Conservation (phyloP, 371 early-diverging fungal species). For the Polyrhizophydium stewartii region DNA sequence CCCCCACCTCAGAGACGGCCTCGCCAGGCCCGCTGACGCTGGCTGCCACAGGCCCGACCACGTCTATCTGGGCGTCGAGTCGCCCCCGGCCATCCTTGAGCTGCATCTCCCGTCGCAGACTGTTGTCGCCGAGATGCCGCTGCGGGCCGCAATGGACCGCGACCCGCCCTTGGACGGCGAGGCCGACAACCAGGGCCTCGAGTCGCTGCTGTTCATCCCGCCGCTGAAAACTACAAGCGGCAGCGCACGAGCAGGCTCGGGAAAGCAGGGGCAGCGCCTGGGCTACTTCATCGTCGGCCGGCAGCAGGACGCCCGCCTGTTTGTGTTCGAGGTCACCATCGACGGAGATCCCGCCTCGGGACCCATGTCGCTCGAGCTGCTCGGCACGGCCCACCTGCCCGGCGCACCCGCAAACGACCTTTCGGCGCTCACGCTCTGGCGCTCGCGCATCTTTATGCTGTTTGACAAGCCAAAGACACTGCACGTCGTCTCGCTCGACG, state of each 20-base stretch:
- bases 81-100: slow-evolving; percentile 16
- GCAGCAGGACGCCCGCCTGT: slow-evolving; percentile 20
- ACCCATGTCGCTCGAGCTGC: neutral
- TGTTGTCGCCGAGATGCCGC: too few relatives aligned
- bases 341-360: neutral
- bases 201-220: slow-evolving; percentile 13
- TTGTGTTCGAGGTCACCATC: slow-evolving; percentile 10
- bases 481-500: neutral
- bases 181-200: slow-evolving; percentile 10
- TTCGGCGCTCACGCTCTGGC: slow-evolving; percentile 13
- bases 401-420: slow-evolving; percentile 12
- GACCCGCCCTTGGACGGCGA: too few relatives aligned
- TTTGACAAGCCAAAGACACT: slow-evolving; percentile 16
- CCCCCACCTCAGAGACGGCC: neutral
- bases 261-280: neutral
- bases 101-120: neutral
- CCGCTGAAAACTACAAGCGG: neutral
- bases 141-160: too few relatives aligned
- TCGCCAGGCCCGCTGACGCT: neutral
- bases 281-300: slow-evolving; percentile 16
- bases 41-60: neutral
- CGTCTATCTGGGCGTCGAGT: slow-evolving; percentile 14
- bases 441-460: slow-evolving; percentile 8
- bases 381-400: slow-evolving; percentile 11
- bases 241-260: too few relatives aligned